These are phyloP conservation scores for Xylaria arbuscula DNA, from an alignment of 2,329 filamentous ascomycete genomes.

Conservation along the genomic window DNA sequence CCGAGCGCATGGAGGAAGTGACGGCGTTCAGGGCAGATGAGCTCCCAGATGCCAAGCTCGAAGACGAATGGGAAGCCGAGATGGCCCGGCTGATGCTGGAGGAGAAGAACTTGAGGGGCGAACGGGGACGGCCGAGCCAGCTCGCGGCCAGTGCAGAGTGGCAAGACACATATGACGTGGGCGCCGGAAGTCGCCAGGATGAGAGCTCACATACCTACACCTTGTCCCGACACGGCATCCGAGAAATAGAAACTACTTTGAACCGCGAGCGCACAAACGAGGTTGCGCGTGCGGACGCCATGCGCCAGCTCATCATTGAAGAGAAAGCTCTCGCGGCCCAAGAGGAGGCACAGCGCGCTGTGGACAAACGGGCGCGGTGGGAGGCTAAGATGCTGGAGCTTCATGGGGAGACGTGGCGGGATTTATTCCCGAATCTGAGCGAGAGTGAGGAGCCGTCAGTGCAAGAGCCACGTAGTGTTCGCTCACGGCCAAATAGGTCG, in stretches of 20 bases:
- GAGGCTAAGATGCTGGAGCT: constrained; percentile 41
- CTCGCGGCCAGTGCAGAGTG: not conserved
- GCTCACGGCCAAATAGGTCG: not conserved
- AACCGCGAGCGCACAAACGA: constrained; percentile 40
- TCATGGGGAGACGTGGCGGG: constrained; percentile 41
- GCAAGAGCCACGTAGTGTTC: not conserved
- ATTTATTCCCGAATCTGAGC: constrained; percentile 30
- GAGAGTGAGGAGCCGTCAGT: not conserved
- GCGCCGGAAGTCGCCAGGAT: not conserved
- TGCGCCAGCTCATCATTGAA: constrained; percentile 44
- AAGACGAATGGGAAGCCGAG: constrained; percentile 57
- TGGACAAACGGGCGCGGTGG: constrained; percentile 36
- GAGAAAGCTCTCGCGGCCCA: constrained; percentile 42
- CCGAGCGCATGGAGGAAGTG: constrained; percentile 54
- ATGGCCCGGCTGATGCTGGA: constrained; percentile 28
- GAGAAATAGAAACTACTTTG: constrained; percentile 24
- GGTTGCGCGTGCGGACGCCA: constrained; percentile 48
- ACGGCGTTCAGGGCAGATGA: constrained; percentile 51
- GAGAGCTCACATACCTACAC: constrained; percentile 30
- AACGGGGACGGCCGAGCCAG: not conserved
- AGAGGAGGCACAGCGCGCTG: constrained; percentile 39
- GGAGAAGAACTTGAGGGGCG: not conserved
- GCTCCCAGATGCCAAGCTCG: constrained; percentile 34
- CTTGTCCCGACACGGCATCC: constrained; percentile 35
- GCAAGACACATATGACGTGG: not conserved